Base-by-base conservation (phyloP, 1,284 basidiomycete genomes). In the Microbotryum scabiosae region DNA sequence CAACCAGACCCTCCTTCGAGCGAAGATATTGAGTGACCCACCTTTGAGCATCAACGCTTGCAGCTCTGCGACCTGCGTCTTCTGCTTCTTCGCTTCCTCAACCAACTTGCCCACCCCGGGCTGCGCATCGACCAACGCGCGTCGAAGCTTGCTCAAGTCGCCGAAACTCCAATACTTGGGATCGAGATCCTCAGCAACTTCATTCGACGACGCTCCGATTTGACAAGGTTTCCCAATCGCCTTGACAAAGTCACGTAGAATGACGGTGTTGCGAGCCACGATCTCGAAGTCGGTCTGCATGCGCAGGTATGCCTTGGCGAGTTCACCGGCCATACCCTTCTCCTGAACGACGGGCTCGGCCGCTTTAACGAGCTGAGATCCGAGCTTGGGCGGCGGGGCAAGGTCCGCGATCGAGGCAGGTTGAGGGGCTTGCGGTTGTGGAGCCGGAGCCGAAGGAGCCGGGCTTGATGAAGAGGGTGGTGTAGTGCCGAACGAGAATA, bases 41-140 rank as follows among this genome's bases (percentile, higher is more conserved):
- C 79, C 72, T 74, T 80, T 75, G 60, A 79, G 49, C 72, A 78
- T 64, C 41, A 73, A 62, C 32, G 76, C 75, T 64, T 79, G 76
- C 57, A 81, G 60, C 54, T 77, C 76, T 0, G 72, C 69, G 3
- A 79, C 70, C 51, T 73, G 72, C 8, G 72, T 63, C 59, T 78
- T 74, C 59, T 75, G 70, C 8, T 67, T 67, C 8, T 63, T 45
- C 4, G 76, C 67, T 48, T 73, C 70, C 5, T 63, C 65, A 4
- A 66, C 59, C 2, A 76, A 56, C 4, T 65, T 65, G 14, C 70
- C 64, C 9, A 77, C 66, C 5, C 72, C 67, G 8, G 70, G 66
- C n/a, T 63, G 56, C 26, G 71, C 61, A 43, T 66, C 65, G 26
- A 68, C 61, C 0, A 73, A 69, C 3, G 77, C 58, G n/a, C 62